Evolutionary conservation across 805 yeast species (phyloP).

Genomic region (Ogataea methanolica): DNA sequence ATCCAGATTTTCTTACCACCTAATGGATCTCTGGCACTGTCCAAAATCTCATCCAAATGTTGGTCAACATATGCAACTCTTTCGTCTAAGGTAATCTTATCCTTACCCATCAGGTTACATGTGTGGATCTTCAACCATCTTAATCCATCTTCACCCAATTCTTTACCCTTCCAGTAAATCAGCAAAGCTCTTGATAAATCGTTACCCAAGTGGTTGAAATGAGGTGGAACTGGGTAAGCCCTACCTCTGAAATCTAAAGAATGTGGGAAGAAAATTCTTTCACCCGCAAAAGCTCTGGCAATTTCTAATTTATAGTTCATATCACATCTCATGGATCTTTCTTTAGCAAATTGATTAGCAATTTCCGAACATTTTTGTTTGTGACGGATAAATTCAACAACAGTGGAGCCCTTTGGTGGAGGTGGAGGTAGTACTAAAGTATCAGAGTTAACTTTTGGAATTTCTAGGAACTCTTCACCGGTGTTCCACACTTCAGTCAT

Average conservation of each 20-base stretch:
- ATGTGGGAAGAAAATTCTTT: constrained; percentile 73
- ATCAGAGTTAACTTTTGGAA: constrained; percentile 48
- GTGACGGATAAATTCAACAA: constrained; percentile 65
- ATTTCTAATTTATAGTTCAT: constrained; percentile 90
- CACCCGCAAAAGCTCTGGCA: constrained; percentile 88
- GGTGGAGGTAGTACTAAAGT: constrained; percentile 43
- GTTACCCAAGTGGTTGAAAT: constrained; percentile 76
- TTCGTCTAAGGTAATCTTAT: constrained; percentile 63
- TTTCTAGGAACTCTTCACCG: constrained; percentile 68
- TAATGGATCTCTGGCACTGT: constrained; percentile 61
- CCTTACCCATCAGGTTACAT: constrained; percentile 70
- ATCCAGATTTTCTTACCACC: constrained; percentile 61
- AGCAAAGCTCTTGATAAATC: constrained; percentile 71
- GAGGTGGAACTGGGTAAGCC: constrained; percentile 78
- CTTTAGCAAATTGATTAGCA: constrained; percentile 56
- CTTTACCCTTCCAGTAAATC: constrained; percentile 73
- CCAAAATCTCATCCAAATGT: constrained; percentile 48
- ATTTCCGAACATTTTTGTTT: constrained; percentile 53
- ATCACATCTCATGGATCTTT: constrained; percentile 89
- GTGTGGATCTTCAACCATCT: constrained; percentile 74
- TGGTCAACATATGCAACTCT: constrained; percentile 57
- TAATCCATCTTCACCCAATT: constrained; percentile 59
- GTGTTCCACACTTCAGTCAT: constrained; percentile 83
- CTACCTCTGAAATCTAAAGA: constrained; percentile 80
- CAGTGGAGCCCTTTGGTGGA: constrained; percentile 68